A percentile compares a stretch with the other conserved stretches of the same genome.
Conservation (phyloP, 164 flowering plant genomes). For the Saururus chinensis region DNA sequence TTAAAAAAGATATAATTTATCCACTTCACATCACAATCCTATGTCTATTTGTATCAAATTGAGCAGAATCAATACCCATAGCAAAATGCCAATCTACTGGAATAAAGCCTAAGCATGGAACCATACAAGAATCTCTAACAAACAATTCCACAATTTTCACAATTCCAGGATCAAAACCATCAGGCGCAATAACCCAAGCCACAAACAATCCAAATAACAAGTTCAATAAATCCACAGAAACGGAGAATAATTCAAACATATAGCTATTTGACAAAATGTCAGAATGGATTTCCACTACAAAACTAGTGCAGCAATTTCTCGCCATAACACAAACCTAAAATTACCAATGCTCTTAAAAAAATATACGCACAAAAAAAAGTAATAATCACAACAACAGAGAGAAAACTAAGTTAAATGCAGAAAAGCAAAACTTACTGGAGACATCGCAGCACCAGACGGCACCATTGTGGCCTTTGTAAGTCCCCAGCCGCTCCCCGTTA, state of each 20-base stretch:
- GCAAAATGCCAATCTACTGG: too few species aligned
- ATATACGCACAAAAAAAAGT: background rate
- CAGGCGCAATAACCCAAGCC: background rate
- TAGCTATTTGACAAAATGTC: too few species aligned
- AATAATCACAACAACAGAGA: background rate
- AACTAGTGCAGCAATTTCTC: too few species aligned
- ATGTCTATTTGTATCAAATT: too few species aligned
- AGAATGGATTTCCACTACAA: too few species aligned
- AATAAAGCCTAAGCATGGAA: too few species aligned
- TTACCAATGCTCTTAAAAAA: background rate
- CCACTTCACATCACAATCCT: too few species aligned
- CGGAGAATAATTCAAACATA: background rate
- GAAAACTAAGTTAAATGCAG: background rate
- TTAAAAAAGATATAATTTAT: too few species aligned
- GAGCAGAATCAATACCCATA: too few species aligned
- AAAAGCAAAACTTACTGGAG: constrained; percentile 31
- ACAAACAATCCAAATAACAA: background rate
- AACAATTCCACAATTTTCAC: too few species aligned
- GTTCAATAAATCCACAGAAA: background rate
- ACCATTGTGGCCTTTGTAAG: constrained; percentile 85
- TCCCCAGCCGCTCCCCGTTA: constrained; percentile 85
- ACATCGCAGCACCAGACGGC: constrained; percentile 95
- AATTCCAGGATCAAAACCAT: background rate
- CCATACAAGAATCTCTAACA: too few species aligned
- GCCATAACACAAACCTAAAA: too few species aligned